A percentile compares a stretch with the other conserved stretches of the same genome.
phyloP scores from a whole-genome alignment of 2,329 filamentous ascomycete genomes.

The Pestalotiopsis sp. region DNA sequence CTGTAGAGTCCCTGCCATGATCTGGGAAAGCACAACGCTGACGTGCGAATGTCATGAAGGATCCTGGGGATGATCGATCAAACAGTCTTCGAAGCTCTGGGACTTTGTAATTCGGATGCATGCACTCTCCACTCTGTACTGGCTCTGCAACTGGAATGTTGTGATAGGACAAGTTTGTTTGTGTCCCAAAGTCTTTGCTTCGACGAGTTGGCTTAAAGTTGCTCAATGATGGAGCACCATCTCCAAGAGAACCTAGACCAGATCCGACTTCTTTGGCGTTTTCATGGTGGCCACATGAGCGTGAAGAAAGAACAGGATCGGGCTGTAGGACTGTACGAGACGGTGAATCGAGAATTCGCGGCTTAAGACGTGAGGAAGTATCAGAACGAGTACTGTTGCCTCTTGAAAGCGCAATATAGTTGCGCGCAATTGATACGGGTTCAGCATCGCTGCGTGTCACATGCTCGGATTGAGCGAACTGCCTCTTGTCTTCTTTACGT shows the following conservation, averaged over 20 bases:
- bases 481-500: not conserved
- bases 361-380: not conserved
- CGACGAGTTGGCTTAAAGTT: slow-evolving; percentile 10
- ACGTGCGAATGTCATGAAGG: slow-evolving; percentile 14
- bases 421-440: not conserved
- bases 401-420: slow-evolving; percentile 12
- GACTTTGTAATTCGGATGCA: slow-evolving; percentile 24
- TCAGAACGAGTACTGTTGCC: slow-evolving; percentile 14
- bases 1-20: not conserved
- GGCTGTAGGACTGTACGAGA: not conserved
- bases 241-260: not conserved
- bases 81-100: slow-evolving; percentile 30
- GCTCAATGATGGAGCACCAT: not conserved
- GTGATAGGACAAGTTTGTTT: slow-evolving; percentile 1
- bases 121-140: slow-evolving; percentile 9
- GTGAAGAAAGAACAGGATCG: not conserved
- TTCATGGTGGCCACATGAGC: not conserved
- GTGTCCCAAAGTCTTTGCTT: slow-evolving; percentile 13
- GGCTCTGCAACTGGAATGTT: not conserved
- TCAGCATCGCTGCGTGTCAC: not conserved
- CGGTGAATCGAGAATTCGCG: slow-evolving; percentile 11
- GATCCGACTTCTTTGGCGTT: too few relatives aligned
- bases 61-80: slow-evolving; percentile 23
- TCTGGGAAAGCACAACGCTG: not conserved
- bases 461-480: not conserved